These are phyloP conservation scores for Hura crepitans DNA, from an alignment of 441 rosid genomes.

Conservation along the genomic window DNA sequence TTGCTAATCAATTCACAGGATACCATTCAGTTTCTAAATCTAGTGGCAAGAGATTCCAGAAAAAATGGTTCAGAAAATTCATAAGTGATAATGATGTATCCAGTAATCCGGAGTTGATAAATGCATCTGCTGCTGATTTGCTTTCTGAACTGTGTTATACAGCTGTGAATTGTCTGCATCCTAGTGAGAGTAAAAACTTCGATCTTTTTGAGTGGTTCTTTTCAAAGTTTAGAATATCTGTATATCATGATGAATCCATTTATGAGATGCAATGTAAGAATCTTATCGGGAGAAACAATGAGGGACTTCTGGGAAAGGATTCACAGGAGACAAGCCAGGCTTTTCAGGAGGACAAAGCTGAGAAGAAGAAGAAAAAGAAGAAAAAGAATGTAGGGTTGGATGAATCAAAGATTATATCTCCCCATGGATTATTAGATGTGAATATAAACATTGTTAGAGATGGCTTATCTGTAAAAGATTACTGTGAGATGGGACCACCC, in stretches of 20 bases:
- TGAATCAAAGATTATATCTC: conserved; percentile 35
- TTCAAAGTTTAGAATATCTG: conserved; percentile 66
- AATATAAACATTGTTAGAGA: conserved; percentile 26
- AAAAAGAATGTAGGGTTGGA: conserved; percentile 31
- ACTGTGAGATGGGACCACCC: conserved; percentile 26
- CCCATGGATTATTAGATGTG: conserved; percentile 40
- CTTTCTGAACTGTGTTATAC: conserved; percentile 47
- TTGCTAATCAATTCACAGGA: conserved; percentile 34
- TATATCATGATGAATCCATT: conserved; percentile 56
- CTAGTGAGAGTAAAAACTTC: conserved; percentile 37
- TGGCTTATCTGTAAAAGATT: conserved; percentile 28
- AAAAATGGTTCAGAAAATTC: conserved; percentile 49
- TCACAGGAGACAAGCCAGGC: conserved; percentile 21
- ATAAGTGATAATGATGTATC: conserved; percentile 36
- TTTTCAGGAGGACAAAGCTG: conserved; percentile 11
- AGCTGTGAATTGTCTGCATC: conserved; percentile 49
- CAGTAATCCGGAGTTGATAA: conserved; percentile 38
- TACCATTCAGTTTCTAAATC: conserved; percentile 47
- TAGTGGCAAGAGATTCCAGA: conserved; percentile 51
- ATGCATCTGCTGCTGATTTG: conserved; percentile 48
- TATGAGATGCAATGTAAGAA: conserved; percentile 52
- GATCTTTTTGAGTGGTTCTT: conserved; percentile 62
- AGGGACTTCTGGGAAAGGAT: conserved; percentile 22
- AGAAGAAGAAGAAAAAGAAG: conserved; percentile 24
- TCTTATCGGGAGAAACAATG: conserved; percentile 28